Evolutionary conservation across 2,329 filamentous ascomycete species (phyloP).

Genomic region (Botrytis elliptica): DNA sequence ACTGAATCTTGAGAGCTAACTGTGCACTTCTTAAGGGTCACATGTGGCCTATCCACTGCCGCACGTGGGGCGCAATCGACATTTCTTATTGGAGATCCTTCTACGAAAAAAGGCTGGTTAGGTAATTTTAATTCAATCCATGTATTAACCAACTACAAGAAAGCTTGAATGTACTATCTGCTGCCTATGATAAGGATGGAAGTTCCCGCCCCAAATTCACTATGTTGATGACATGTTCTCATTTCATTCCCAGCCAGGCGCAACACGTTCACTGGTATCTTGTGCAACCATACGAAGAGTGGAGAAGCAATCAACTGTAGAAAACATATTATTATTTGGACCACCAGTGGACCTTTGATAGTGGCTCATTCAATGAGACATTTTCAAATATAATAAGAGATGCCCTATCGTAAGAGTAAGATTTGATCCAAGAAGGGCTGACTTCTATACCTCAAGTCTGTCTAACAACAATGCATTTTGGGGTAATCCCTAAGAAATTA

Average conservation of each 20-base stretch:
- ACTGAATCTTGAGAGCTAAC: neutral
- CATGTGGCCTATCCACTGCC: neutral
- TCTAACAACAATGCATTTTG: neutral
- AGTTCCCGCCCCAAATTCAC: neutral
- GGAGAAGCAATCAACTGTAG: neutral
- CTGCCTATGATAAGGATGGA: neutral
- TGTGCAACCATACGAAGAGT: neutral
- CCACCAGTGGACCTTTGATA: neutral
- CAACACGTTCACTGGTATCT: neutral
- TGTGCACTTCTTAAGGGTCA: neutral
- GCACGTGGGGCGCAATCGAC: neutral
- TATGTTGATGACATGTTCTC: neutral
- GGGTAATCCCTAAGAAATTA: neutral
- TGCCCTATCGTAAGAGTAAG: neutral
- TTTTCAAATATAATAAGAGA: neutral
- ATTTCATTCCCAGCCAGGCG: neutral
- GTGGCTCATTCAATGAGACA: neutral
- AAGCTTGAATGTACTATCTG: neutral
- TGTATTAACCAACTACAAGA: neutral
- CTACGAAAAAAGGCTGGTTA: neutral
- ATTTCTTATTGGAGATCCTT: neutral
- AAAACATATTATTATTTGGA: neutral
- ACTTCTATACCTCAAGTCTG: neutral
- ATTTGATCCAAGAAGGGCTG: neutral
- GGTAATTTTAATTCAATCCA: neutral